Percentiles rank a stretch among this genome's conserved stretches.
Conservation (phyloP, 1,284 basidiomycete species). For the Trichosporon ovoides region DNA sequence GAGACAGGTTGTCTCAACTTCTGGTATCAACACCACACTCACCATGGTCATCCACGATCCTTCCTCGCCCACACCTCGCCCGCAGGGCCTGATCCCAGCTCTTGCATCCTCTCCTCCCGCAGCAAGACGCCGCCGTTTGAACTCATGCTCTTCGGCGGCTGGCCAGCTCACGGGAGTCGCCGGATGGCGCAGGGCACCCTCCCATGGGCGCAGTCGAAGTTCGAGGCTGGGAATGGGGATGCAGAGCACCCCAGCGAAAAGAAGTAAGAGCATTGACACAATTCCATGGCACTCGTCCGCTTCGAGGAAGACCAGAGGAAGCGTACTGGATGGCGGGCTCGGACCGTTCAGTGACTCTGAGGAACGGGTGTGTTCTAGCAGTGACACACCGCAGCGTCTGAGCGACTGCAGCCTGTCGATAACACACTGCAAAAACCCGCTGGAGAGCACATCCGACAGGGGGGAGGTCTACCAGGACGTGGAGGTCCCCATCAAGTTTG, state of each 20-base stretch:
- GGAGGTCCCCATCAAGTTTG: background rate
- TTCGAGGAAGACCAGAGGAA: constrained; percentile 12
- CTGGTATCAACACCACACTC: background rate
- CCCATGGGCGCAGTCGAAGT: background rate
- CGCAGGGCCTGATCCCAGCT: background rate
- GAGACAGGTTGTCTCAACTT: background rate
- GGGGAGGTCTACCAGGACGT: background rate
- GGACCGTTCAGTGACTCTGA: constrained; percentile 13
- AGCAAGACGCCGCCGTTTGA: background rate
- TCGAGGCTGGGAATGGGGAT: constrained; percentile 27
- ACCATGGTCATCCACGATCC: background rate
- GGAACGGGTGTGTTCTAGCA: background rate
- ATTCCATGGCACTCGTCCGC: background rate
- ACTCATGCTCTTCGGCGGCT: background rate
- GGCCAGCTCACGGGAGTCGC: background rate
- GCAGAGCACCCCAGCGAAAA: constrained; percentile 24
- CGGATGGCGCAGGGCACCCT: constrained; percentile 2
- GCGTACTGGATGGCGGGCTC: background rate
- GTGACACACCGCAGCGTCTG: background rate
- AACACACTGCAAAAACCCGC: background rate
- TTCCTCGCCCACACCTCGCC: background rate
- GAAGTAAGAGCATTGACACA: constrained; percentile 5
- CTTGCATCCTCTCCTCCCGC: constrained; percentile 5
- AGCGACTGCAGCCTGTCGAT: background rate
- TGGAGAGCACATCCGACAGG: background rate